A percentile compares a stretch with the other conserved stretches of the same genome.
Conservation (phyloP, 345 rosid species). For the Citrus glauca region DNA sequence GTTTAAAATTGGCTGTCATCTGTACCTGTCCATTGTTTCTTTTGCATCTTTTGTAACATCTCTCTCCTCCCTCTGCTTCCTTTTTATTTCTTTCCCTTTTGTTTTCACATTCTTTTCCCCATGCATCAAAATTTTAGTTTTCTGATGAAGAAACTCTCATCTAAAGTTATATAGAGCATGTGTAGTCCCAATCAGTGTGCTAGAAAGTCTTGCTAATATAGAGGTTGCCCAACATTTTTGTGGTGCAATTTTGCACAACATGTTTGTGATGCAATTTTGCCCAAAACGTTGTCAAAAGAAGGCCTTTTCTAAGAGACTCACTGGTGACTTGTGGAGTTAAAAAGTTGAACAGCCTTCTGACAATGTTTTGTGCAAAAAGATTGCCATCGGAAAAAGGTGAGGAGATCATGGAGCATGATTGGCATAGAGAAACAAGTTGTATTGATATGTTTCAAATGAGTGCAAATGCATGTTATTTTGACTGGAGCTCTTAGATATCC, state of each 20-base stretch:
- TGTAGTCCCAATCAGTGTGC: background rate
- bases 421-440: background rate
- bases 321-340: background rate
- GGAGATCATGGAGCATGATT: background rate
- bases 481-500: background rate
- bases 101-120: background rate
- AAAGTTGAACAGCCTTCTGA: background rate
- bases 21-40: background rate
- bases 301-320: background rate
- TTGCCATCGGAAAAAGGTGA: too few species aligned
- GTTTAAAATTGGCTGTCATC: background rate
- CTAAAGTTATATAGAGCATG: too few species aligned
- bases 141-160: too few species aligned
- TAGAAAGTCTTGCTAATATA: background rate
- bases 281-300: background rate
- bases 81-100: background rate
- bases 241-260: background rate
- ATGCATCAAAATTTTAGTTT: background rate
- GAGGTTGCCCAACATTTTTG: background rate
- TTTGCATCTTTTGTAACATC: background rate
- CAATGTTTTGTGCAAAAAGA: too few species aligned
- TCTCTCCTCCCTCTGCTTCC: background rate
- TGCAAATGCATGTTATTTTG: background rate
- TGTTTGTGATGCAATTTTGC: background rate
- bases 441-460: conserved; percentile 1